Evolutionary conservation across 306 rosid genomes (phyloP).

Genomic region (Cicer arietinum): DNA sequence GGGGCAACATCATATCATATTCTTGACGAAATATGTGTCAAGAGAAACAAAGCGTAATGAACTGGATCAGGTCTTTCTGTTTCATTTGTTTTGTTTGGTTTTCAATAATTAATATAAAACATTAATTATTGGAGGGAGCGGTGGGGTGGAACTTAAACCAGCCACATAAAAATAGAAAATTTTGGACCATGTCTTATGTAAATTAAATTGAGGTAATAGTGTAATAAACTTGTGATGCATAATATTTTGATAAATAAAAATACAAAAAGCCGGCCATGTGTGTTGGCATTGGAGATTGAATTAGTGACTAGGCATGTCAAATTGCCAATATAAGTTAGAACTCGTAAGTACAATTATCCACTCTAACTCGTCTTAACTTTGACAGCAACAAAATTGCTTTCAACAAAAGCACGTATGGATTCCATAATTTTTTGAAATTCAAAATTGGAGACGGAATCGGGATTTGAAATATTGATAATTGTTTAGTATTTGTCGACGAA

Average conservation of each 20-base stretch:
- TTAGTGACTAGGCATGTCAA: too few species aligned
- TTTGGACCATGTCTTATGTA: not conserved
- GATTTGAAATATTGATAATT: too few species aligned
- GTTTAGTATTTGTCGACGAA: too few species aligned
- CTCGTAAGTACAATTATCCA: too few species aligned
- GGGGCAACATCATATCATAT: conserved; percentile 2
- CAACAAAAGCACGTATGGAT: too few species aligned
- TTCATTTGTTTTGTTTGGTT: conserved; percentile 29
- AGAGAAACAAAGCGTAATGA: not conserved
- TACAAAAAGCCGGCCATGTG: not conserved
- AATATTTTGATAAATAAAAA: conserved; percentile 8
- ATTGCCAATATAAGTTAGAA: too few species aligned
- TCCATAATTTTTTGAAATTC: too few species aligned
- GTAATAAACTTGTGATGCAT: not conserved
- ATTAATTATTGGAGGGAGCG: conserved; percentile 39
- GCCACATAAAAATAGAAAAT: conserved; percentile 11
- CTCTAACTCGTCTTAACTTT: too few species aligned
- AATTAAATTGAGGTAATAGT: not conserved
- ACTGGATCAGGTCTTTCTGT: conserved; percentile 29
- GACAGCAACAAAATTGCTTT: too few species aligned
- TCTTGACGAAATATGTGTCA: not conserved
- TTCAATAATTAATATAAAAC: conserved; percentile 40
- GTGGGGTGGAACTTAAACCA: not conserved
- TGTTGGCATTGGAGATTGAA: too few species aligned
- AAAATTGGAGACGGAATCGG: rapidly evolving